These are phyloP conservation scores for Leishmania major DNA, from an alignment of 208 protist genomes.

Conservation along the genomic window DNA sequence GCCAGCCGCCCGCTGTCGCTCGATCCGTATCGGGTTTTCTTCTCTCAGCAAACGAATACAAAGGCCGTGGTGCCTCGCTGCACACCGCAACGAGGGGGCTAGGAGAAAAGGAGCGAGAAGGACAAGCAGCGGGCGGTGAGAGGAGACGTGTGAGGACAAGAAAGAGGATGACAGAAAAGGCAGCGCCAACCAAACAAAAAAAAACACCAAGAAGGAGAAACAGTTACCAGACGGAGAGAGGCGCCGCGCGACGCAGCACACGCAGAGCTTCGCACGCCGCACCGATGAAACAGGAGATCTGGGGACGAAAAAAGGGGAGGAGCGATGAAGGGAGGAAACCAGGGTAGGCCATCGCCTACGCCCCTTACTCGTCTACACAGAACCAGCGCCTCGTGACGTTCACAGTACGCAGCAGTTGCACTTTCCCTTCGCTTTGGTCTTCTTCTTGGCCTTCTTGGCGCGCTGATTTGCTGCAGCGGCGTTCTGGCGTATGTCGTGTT, in stretches of 20 bases:
- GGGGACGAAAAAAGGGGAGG: not conserved
- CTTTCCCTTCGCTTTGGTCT: slow-evolving; percentile 10
- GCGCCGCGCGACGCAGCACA: not conserved
- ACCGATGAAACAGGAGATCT: not conserved
- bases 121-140: not conserved
- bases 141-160: not conserved
- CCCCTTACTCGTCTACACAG: not conserved
- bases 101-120: not conserved
- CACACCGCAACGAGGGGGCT: not conserved
- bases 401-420: slow-evolving; percentile 24
- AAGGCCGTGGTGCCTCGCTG: not conserved
- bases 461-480: slow-evolving; percentile 6
- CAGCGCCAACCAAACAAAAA: not conserved
- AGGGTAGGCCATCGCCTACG: not conserved
- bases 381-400: not conserved
- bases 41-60: not conserved
- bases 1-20: not conserved
- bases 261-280: not conserved
- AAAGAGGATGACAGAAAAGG: not conserved
- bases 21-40: not conserved
- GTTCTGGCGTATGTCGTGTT: slow-evolving; percentile 19
- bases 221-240: not conserved
- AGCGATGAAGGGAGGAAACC: not conserved
- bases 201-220: no score
- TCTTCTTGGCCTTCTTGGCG: slow-evolving; percentile 22